These are phyloP conservation scores for Geotrichum fermentans DNA, from an alignment of 1,139 yeast genomes.

Conservation along the genomic window DNA sequence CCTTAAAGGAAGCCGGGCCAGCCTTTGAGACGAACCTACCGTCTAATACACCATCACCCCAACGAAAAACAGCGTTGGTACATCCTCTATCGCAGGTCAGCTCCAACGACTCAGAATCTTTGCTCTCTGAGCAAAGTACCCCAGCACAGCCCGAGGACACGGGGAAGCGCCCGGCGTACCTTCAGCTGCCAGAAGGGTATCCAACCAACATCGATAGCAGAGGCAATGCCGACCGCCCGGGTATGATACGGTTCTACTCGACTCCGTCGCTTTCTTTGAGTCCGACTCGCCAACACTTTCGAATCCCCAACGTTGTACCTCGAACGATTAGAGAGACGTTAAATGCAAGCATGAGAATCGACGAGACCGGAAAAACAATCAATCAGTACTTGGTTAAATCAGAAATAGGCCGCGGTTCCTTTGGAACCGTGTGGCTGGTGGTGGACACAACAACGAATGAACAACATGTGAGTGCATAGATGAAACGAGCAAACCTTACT, in stretches of 20 bases:
- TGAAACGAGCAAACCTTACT: too few species aligned
- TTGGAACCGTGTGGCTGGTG: constrained; percentile 85
- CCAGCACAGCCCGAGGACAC: too few species aligned
- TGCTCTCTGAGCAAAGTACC: too few species aligned
- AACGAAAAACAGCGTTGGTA: too few species aligned
- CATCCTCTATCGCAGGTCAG: too few species aligned
- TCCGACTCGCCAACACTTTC: constrained; percentile 38
- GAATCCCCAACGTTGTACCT: constrained; percentile 35
- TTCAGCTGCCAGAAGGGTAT: not conserved
- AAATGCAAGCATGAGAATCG: constrained; percentile 34
- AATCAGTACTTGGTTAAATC: constrained; percentile 55
- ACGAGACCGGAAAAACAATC: constrained; percentile 34
- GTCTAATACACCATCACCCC: too few species aligned
- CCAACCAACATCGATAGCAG: not conserved
- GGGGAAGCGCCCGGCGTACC: not conserved
- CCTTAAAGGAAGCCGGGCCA: too few species aligned
- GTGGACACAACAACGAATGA: constrained; percentile 46
- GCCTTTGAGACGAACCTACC: too few species aligned
- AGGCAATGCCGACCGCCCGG: constrained; percentile 22
- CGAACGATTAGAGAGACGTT: constrained; percentile 39
- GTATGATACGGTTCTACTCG: constrained; percentile 33
- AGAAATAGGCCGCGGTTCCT: constrained; percentile 80
- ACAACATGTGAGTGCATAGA: constrained; percentile 40
- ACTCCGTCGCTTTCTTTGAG: constrained; percentile 33
- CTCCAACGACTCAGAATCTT: too few species aligned